Evolutionary conservation across 2,329 filamentous ascomycete genomes (phyloP).

Genomic region (Mycosphaerella sp.): DNA sequence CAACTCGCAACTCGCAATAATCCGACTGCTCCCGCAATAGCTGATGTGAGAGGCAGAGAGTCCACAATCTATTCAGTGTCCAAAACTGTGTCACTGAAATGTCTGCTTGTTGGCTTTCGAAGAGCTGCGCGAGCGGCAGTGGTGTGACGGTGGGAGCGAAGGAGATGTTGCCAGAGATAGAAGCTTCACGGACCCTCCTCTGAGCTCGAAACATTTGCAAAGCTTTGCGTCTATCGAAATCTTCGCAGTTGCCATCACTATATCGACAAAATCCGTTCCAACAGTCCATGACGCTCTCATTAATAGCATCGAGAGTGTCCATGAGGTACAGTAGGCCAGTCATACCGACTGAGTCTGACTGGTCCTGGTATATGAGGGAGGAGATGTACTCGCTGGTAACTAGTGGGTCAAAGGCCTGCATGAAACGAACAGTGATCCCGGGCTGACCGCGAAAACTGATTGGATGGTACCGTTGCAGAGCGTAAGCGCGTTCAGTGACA

Average conservation of each 20-base stretch:
- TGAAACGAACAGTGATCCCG: constrained; percentile 37
- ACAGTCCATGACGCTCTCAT: constrained; percentile 41
- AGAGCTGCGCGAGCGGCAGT: constrained; percentile 19
- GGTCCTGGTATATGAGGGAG: constrained; percentile 40
- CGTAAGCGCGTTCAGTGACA: constrained; percentile 37
- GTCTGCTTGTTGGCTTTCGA: constrained; percentile 41
- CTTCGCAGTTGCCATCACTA: constrained; percentile 30
- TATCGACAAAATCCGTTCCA: constrained; percentile 39
- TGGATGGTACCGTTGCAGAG: constrained; percentile 39
- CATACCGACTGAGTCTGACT: constrained; percentile 39
- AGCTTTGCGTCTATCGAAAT: constrained; percentile 33
- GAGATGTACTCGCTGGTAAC: constrained; percentile 30
- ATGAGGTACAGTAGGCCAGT: constrained; percentile 40
- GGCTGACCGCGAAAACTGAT: constrained; percentile 41
- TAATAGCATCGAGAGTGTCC: constrained; percentile 42
- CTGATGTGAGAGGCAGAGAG: constrained; percentile 38
- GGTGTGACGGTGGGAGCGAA: constrained; percentile 35
- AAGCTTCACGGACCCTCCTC: constrained; percentile 23
- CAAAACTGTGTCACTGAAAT: constrained; percentile 41
- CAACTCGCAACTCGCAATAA: constrained; percentile 35
- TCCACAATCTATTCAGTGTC: constrained; percentile 41
- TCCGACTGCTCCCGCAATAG: constrained; percentile 35
- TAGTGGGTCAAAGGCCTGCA: constrained; percentile 38
- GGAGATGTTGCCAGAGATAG: constrained; percentile 36
- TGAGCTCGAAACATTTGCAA: constrained; percentile 33